A percentile compares a stretch with the other conserved stretches of the same genome.
phyloP scores from a whole-genome alignment of 345 rosid genomes.

The Reutealis trisperma region DNA sequence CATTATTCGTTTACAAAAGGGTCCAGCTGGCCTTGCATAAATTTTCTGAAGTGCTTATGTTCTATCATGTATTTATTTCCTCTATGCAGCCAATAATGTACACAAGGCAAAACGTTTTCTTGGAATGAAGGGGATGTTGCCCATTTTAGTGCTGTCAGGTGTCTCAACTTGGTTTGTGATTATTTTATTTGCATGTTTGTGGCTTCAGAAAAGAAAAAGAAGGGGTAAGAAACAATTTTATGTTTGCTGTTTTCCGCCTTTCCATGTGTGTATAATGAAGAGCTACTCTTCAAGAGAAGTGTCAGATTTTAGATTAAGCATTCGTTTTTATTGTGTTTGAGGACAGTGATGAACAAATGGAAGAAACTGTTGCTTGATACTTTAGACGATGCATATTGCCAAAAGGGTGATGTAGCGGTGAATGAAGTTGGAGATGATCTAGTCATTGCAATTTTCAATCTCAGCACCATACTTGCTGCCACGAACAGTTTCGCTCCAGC shows the following conservation, averaged over 20 bases:
- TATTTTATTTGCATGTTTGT: not conserved
- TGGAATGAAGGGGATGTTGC: not conserved
- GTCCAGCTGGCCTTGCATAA: no score
- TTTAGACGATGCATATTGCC: no score
- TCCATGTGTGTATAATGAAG: no score
- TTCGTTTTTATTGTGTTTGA: no score
- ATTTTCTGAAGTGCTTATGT: no score
- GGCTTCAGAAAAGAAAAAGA: not conserved
- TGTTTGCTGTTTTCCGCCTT: not conserved
- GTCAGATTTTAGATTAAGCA: not conserved
- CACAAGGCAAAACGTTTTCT: not conserved
- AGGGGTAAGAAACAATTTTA: not conserved
- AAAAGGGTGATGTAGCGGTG: no score
- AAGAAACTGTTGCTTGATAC: not conserved
- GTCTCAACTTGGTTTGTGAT: not conserved
- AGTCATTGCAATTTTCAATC: not conserved
- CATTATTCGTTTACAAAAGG: no score
- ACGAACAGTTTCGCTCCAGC: not conserved
- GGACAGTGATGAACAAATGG: not conserved
- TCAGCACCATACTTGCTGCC: not conserved
- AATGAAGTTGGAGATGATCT: not conserved
- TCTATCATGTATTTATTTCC: no score
- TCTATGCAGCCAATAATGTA: not conserved
- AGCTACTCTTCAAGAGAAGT: no score
- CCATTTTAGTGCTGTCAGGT: not conserved